These are phyloP conservation scores for rapeseed (Brassica napus) DNA, from an alignment of 345 rosid genomes.

Conservation along the genomic window Da-Ae NC_063436.1:575501-576000, in stretches of 20 bases:
- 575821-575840: neutral
- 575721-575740: neutral
- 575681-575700: neutral
- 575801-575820: neutral
- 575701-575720: neutral
- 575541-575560: neutral
- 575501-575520: neutral
- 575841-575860: neutral
- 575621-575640: neutral
- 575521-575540: neutral
- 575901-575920: neutral
- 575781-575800: neutral
- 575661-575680: neutral
- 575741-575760: neutral
- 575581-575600: neutral
- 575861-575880: neutral
- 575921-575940: neutral
- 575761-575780: neutral
- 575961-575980: neutral
- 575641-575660: too few relatives aligned
- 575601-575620: neutral
- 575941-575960: neutral
- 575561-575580: neutral
- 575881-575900: neutral
- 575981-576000: neutral